These are phyloP conservation scores for Solanum chaucha DNA, from an alignment of 257 asterid genomes.

Conservation along the genomic window DNA sequence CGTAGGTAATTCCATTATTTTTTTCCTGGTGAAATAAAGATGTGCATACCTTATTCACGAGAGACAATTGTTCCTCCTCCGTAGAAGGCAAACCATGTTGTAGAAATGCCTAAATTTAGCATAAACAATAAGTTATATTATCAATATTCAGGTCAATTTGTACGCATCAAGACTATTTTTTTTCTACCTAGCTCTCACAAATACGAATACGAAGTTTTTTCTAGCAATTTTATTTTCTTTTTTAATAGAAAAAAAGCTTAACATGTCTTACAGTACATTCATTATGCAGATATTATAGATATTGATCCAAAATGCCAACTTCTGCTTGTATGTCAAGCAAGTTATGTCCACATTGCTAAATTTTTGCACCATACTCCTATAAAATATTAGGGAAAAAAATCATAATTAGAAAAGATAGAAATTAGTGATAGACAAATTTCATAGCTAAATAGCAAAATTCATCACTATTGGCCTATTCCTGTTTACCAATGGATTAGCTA, in stretches of 20 bases:
- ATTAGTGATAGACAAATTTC: neutral
- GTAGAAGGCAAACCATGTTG: constrained; percentile 74
- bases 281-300: constrained; percentile 72
- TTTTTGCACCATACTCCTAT: constrained; percentile 72
- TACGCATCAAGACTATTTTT: neutral
- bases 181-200: neutral
- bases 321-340: constrained; percentile 72
- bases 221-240: neutral
- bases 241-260: neutral
- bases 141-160: neutral
- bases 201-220: neutral
- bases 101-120: constrained; percentile 55
- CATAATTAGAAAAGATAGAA: neutral
- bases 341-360: constrained; percentile 47
- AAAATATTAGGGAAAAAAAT: neutral
- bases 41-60: constrained; percentile 55
- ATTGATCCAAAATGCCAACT: constrained; percentile 92
- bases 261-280: constrained; percentile 56
- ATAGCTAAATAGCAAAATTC: neutral
- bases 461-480: neutral
- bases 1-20: neutral
- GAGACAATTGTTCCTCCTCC: constrained; percentile 50
- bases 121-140: neutral
- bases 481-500: neutral
- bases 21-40: neutral